phyloP scores from a whole-genome alignment of 768 basidiomycete species.

The Tylopilus rubrobrunneus region DNA sequence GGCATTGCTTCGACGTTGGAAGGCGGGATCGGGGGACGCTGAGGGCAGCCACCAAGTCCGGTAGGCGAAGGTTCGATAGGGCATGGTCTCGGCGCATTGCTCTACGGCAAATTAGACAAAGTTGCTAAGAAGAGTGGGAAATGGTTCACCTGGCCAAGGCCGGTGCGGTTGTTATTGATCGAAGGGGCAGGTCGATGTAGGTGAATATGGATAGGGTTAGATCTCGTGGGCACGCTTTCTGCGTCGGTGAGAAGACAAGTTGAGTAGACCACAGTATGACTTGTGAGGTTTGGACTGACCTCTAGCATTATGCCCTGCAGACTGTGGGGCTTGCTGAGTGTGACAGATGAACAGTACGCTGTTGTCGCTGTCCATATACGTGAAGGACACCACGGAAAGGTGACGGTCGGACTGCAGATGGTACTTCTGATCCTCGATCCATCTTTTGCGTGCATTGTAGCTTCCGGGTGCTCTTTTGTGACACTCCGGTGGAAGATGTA shows the following conservation, averaged over 20 bases:
- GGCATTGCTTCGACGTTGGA: neutral
- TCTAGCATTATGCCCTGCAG: neutral
- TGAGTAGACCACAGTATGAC: neutral
- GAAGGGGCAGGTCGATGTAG: too few species aligned
- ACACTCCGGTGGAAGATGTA: constrained; percentile 13
- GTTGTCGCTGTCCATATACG: constrained; percentile 1
- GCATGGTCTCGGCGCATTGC: constrained; percentile 4
- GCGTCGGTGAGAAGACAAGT: neutral
- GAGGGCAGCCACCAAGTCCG: neutral
- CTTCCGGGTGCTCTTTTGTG: constrained; percentile 6
- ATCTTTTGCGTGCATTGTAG: constrained; percentile 8
- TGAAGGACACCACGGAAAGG: constrained; percentile 10
- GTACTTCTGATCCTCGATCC: constrained; percentile 13
- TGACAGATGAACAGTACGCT: constrained; percentile 11
- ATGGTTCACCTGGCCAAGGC: constrained; percentile 8
- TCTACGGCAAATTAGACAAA: constrained; percentile 13
- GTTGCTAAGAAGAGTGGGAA: neutral
- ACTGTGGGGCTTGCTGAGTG: neutral
- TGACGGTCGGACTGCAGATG: constrained; percentile 3
- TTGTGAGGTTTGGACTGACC: constrained; percentile 1
- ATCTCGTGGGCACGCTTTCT: neutral
- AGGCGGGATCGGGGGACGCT: neutral
- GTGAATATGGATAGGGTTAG: too few species aligned
- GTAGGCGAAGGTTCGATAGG: neutral
- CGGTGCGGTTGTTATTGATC: neutral